Percentiles rank a stretch among this genome's conserved stretches.
Evolutionary conservation across 371 early-diverging fungal genomes (phyloP).

Genomic region (Rhizomucor pusillus): DNA sequence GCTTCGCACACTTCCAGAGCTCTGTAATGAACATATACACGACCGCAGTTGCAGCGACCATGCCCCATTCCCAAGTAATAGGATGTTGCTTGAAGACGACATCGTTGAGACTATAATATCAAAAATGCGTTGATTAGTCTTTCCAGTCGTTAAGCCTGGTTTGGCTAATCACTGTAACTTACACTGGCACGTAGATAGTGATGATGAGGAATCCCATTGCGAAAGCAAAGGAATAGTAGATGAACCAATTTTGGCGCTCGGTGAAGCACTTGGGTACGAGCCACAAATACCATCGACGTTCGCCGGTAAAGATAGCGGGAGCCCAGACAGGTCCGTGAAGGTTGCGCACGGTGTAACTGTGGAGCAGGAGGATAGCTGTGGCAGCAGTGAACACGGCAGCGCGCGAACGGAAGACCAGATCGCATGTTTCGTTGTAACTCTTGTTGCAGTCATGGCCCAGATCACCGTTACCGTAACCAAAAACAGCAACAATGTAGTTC

Average conservation of each 20-base stretch:
- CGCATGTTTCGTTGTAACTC: constrained; percentile 54
- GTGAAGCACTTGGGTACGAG: constrained; percentile 38
- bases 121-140: neutral
- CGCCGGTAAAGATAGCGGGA: constrained; percentile 32
- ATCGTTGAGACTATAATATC: constrained; percentile 47
- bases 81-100: constrained; percentile 64
- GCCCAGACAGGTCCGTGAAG: constrained; percentile 57
- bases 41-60: constrained; percentile 56
- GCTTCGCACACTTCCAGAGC: constrained; percentile 44
- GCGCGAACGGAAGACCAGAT: constrained; percentile 72
- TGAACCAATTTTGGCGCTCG: constrained; percentile 55
- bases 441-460: constrained; percentile 65
- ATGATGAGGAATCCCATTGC: constrained; percentile 58
- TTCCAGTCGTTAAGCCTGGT: too few species aligned
- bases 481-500: constrained; percentile 68
- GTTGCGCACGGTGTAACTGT: constrained; percentile 74
- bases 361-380: constrained; percentile 63
- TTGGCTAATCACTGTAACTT: too few species aligned
- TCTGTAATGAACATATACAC: constrained; percentile 62
- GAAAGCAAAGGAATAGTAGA: constrained; percentile 50
- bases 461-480: constrained; percentile 53
- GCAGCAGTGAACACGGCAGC: constrained; percentile 69
- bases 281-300: constrained; percentile 55
- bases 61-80: constrained; percentile 78
- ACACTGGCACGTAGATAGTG: constrained; percentile 66